phyloP scores from a whole-genome alignment of 345 rosid species.

The Moricandia moricandioides region DNA sequence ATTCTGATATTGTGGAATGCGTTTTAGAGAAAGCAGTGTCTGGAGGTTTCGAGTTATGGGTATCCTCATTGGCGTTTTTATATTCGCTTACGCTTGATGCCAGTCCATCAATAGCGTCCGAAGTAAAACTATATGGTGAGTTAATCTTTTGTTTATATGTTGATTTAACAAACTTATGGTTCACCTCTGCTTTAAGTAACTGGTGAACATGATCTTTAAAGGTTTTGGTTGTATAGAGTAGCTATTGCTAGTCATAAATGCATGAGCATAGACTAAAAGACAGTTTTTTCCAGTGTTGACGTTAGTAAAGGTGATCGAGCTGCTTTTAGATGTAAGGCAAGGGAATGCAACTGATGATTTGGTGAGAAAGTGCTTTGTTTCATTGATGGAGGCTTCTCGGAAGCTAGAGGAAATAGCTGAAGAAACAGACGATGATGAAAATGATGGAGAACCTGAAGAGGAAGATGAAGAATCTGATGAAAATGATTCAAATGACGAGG shows the following conservation, averaged over 20 bases:
- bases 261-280: constrained; percentile 8
- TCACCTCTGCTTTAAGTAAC: constrained; percentile 10
- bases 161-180: constrained; percentile 3
- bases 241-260: neutral
- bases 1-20: constrained; percentile 53
- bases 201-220: neutral
- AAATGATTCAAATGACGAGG: constrained; percentile 59
- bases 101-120: constrained; percentile 46
- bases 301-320: constrained; percentile 57
- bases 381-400: constrained; percentile 57
- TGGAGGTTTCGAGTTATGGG: constrained; percentile 68
- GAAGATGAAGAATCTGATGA: constrained; percentile 44
- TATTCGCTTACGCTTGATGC: constrained; percentile 46
- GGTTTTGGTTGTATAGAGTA: constrained; percentile 10
- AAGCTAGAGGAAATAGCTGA: constrained; percentile 56
- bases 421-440: constrained; percentile 53
- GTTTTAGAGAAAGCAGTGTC: constrained; percentile 53
- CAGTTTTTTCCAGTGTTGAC: constrained; percentile 55
- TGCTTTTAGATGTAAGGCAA: constrained; percentile 44
- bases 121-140: constrained; percentile 68
- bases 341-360: constrained; percentile 42
- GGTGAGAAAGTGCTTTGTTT: constrained; percentile 50
- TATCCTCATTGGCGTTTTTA: constrained; percentile 51
- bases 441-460: constrained; percentile 51
- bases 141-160: neutral